These are phyloP conservation scores for Cladosporium sp. DNA, from an alignment of 2,329 filamentous ascomycete genomes.

Conservation along the genomic window DNA sequence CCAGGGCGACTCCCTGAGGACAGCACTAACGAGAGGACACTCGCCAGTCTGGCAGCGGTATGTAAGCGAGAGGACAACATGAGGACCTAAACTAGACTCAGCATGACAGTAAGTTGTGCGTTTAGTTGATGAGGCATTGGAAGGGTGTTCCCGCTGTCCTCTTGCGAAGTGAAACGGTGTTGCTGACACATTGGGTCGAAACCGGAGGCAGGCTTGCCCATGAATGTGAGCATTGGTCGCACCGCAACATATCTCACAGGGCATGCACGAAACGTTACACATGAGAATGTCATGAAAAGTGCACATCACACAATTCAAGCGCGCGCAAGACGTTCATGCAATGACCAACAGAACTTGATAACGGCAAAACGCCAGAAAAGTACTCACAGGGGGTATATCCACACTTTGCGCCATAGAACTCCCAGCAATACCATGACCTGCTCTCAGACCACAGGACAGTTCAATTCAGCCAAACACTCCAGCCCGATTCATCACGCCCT, in stretches of 20 bases:
- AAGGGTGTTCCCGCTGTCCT: neutral
- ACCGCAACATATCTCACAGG: neutral
- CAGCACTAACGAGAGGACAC: neutral
- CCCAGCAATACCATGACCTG: neutral
- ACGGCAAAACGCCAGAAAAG: slow-evolving; percentile 8
- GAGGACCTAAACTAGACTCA: neutral
- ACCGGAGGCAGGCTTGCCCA: neutral
- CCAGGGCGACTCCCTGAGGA: neutral
- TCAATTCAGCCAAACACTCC: slow-evolving; percentile 72
- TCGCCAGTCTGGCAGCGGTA: neutral
- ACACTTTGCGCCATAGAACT: slow-evolving; percentile 5
- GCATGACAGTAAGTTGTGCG: neutral
- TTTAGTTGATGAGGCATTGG: neutral
- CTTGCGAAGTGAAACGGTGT: neutral
- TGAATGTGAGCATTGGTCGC: neutral
- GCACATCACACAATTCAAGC: neutral
- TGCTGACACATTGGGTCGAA: neutral
- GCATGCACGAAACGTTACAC: neutral
- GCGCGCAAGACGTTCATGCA: neutral
- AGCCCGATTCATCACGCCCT: slow-evolving; percentile 79
- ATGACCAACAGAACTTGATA: neutral
- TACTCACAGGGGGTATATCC: slow-evolving; percentile 19
- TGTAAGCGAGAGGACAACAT: neutral
- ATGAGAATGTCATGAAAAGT: neutral
- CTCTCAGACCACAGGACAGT: neutral